Conservation (phyloP, 2,329 filamentous ascomycete genomes). For the Xylariaceae sp. region DNA sequence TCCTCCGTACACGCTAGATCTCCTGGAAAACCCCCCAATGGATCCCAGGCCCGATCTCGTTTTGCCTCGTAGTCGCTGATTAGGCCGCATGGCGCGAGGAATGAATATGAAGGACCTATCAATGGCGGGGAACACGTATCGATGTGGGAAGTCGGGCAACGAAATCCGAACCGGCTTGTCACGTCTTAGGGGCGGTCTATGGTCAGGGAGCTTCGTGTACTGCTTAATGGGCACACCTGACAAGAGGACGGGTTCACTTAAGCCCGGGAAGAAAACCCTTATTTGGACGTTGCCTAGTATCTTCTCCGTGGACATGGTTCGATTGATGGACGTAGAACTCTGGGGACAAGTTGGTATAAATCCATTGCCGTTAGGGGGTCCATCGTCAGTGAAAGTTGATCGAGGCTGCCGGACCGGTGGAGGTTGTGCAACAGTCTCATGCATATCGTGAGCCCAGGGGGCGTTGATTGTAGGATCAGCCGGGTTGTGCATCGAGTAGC, state of each 20-base stretch:
- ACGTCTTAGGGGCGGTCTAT: constrained; percentile 84
- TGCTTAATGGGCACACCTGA: constrained; percentile 76
- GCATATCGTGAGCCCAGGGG: constrained; percentile 92
- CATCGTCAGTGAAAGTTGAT: constrained; percentile 42
- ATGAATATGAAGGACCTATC: constrained; percentile 98
- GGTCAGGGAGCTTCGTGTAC: constrained; percentile 90
- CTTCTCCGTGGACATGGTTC: constrained; percentile 76
- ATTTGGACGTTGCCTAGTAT: constrained; percentile 81
- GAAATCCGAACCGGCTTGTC: constrained; percentile 97
- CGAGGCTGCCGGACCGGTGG: constrained; percentile 37
- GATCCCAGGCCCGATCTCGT: constrained; percentile 66
- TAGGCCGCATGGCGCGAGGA: constrained; percentile 84
- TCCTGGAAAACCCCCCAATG: constrained; percentile 63
- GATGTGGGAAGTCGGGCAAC: constrained; percentile 69
- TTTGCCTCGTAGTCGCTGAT: constrained; percentile 72
- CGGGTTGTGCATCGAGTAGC: constrained; percentile 40
- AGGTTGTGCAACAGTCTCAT: constrained; percentile 60
- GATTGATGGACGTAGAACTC: constrained; percentile 62
- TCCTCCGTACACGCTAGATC: constrained; percentile 74
- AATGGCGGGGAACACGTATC: constrained; percentile 84
- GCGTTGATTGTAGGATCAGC: constrained; percentile 62
- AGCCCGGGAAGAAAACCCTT: constrained; percentile 71
- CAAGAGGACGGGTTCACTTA: constrained; percentile 66
- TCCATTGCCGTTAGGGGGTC: constrained; percentile 50
- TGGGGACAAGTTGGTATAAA: constrained; percentile 53